Conservation (phyloP, 257 asterid species). For the Solanum boliviense region DNA sequence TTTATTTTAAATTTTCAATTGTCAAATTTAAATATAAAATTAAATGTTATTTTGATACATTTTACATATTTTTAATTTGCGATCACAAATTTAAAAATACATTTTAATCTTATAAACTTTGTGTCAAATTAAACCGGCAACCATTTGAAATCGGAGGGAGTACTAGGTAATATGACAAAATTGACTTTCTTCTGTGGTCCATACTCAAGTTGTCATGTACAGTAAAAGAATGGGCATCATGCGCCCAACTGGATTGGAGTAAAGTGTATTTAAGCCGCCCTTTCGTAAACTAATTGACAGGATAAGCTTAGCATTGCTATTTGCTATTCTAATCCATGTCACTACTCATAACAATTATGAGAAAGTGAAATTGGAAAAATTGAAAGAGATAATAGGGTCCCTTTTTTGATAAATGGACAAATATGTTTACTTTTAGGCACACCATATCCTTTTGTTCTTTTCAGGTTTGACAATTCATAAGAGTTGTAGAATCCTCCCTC, state of each 20-base stretch:
- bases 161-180: neutral
- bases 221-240: neutral
- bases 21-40: neutral
- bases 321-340: neutral
- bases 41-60: neutral
- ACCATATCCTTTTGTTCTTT: neutral
- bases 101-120: too few species aligned
- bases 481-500: neutral
- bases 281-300: neutral
- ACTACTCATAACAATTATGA: neutral
- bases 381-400: neutral
- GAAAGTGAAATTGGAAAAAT: neutral
- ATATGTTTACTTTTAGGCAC: neutral
- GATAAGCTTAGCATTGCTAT: neutral
- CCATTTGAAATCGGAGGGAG: neutral
- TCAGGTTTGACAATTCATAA: neutral
- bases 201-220: neutral
- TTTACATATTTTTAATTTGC: too few species aligned
- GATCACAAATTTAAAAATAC: rapidly evolving
- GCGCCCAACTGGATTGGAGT: neutral
- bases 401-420: neutral
- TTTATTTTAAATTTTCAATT: too few species aligned
- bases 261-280: neutral
- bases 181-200: constrained; percentile 1
- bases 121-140: too few species aligned